Conservation (phyloP, 2,329 filamentous ascomycete genomes). For the Ceratocystis cubensis region DNA sequence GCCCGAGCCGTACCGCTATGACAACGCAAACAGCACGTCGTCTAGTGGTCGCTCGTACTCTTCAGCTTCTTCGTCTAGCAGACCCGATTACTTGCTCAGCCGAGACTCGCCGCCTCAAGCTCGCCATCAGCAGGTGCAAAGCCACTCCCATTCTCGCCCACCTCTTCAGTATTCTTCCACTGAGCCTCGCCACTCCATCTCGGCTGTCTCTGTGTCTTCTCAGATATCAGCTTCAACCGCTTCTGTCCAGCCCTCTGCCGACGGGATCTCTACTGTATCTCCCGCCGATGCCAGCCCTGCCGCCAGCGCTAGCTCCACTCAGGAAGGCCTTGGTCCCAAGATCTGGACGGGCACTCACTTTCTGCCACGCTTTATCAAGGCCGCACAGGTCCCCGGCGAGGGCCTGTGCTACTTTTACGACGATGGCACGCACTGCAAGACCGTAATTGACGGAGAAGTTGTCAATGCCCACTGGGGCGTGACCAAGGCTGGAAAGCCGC, state of each 20-base stretch:
- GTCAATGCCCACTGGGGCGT: constrained; percentile 90
- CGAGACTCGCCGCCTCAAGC: constrained; percentile 2
- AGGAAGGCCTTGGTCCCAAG: constrained; percentile 52
- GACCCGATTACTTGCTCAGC: background rate
- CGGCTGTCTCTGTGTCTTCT: background rate
- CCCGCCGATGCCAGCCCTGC: constrained; percentile 7
- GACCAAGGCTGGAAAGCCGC: constrained; percentile 85
- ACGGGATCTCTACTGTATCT: background rate
- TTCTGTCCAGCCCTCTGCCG: background rate
- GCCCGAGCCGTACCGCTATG: constrained; percentile 4
- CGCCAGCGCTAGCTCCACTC: constrained; percentile 37
- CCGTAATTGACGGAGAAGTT: constrained; percentile 68
- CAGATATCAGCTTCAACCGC: background rate
- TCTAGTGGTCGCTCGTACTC: constrained; percentile 2
- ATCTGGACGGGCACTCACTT: constrained; percentile 59
- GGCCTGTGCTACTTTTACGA: constrained; percentile 78
- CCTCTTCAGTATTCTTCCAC: background rate
- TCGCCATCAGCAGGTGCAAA: background rate
- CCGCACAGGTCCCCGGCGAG: constrained; percentile 60
- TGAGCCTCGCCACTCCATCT: constrained; percentile 4
- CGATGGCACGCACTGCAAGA: constrained; percentile 70
- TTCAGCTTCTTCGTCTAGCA: background rate
- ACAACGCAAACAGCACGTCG: background rate
- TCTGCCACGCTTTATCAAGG: constrained; percentile 50
- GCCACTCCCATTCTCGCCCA: background rate